Evolutionary conservation across 108 stramenopile genomes (phyloP).

Genomic region (Chaetoceros muelleri): DNA sequence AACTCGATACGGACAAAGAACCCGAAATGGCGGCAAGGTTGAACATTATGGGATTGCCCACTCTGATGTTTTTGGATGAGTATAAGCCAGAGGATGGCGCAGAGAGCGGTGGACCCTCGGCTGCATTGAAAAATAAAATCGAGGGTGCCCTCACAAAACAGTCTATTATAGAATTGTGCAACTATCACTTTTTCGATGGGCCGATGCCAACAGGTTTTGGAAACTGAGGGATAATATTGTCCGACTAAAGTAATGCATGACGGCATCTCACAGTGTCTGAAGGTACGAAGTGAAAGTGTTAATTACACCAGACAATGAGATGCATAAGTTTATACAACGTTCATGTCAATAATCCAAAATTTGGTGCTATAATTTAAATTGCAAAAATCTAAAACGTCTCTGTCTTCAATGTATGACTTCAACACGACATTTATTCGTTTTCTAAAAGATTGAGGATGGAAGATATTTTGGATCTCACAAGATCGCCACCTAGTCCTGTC

Average conservation of each 20-base stretch:
- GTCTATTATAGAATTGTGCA: constrained; percentile 48
- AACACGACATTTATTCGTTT: too few relatives aligned
- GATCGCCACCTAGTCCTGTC: background rate
- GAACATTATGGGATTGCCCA: constrained; percentile 73
- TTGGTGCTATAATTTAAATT: background rate
- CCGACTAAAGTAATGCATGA: too few relatives aligned
- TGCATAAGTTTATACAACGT: background rate
- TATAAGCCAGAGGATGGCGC: constrained; percentile 31
- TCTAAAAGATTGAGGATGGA: background rate
- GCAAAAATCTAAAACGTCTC: background rate
- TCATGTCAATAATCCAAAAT: background rate
- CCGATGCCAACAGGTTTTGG: constrained; percentile 29
- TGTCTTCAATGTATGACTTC: too few relatives aligned
- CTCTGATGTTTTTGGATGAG: constrained; percentile 67
- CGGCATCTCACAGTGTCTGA: too few relatives aligned
- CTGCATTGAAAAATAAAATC: constrained; percentile 66
- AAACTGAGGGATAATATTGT: too few relatives aligned
- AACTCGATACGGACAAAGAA: constrained; percentile 70
- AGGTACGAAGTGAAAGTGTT: too few relatives aligned
- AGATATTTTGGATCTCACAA: background rate
- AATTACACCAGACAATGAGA: background rate
- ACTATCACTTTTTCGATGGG: constrained; percentile 69
- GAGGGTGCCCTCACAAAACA: constrained; percentile 71
- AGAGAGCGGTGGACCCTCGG: constrained; percentile 39
- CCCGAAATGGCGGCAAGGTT: constrained; percentile 64